Conservation (phyloP, 2,329 filamentous ascomycete species). For the Colletotrichum godetiae region DNA sequence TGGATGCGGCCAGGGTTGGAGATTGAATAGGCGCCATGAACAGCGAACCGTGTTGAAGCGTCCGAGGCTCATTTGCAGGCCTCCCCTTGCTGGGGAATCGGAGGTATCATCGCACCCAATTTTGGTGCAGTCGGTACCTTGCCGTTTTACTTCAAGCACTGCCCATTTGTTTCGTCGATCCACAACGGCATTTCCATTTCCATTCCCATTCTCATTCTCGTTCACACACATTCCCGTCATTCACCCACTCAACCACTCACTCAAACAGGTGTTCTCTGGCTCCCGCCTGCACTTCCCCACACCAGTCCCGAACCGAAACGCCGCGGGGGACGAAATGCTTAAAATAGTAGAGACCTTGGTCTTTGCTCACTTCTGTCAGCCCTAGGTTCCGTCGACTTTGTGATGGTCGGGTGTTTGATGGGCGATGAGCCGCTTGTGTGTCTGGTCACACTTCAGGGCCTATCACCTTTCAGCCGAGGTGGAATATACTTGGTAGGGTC, state of each 20-base stretch:
- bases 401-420: neutral
- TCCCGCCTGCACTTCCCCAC: neutral
- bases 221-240: no score
- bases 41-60: neutral
- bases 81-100: neutral
- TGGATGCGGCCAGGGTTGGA: slow-evolving; percentile 23
- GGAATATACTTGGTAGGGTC: no score
- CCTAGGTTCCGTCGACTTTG: neutral
- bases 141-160: neutral
- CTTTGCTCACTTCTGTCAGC: no score
- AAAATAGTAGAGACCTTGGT: slow-evolving; percentile 1
- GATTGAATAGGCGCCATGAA: neutral
- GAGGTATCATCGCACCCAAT: neutral
- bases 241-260: neutral
- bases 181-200: slow-evolving; percentile 1
- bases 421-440: neutral
- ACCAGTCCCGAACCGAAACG: slow-evolving; percentile 27
- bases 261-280: neutral
- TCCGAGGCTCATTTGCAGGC: slow-evolving; percentile 18
- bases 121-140: neutral
- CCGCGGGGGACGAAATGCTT: slow-evolving; percentile 5
- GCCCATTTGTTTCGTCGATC: slow-evolving; percentile 11
- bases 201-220: no score
- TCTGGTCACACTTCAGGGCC: neutral
- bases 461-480: no score